Evolutionary conservation across 2,329 filamentous ascomycete species (phyloP).

Genomic region (Alternaria hordeiaustralica): DNA sequence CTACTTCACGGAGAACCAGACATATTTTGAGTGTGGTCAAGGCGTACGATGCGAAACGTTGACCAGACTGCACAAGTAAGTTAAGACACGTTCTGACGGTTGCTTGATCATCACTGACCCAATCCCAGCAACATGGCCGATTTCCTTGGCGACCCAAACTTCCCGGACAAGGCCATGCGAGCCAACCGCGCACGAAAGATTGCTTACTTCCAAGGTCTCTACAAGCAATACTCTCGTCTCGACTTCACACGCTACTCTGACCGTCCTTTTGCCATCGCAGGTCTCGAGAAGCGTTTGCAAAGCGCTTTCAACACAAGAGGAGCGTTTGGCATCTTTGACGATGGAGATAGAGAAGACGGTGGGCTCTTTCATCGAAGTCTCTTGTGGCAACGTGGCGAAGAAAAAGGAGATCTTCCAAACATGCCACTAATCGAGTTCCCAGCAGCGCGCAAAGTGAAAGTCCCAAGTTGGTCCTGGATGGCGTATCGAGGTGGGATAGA

Average conservation of each 20-base stretch:
- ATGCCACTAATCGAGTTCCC: conserved; percentile 8
- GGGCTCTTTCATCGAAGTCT: conserved; percentile 36
- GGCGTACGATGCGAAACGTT: conserved; percentile 30
- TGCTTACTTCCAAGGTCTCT: conserved; percentile 22
- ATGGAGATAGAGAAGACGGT: conserved; percentile 6
- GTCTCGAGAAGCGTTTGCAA: conserved; percentile 40
- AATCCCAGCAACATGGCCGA: conserved; percentile 15
- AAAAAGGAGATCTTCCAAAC: not conserved
- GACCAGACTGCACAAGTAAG: conserved; percentile 24
- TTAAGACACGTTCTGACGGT: not conserved
- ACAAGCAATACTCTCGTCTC: conserved; percentile 41
- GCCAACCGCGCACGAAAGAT: conserved; percentile 27
- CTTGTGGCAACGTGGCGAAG: conserved; percentile 35
- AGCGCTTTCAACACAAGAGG: conserved; percentile 27
- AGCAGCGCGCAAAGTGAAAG: not conserved
- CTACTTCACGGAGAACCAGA: conserved; percentile 34
- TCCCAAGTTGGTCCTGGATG: conserved; percentile 27
- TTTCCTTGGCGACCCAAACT: conserved; percentile 40
- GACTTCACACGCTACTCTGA: conserved; percentile 24
- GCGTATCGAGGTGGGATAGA: conserved; percentile 23
- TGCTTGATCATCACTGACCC: not conserved
- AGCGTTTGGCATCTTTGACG: conserved; percentile 44
- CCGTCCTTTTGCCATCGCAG: conserved; percentile 41
- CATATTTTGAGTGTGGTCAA: conserved; percentile 37
- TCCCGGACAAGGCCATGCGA: conserved; percentile 16